A percentile compares a stretch with the other conserved stretches of the same genome.
Conservation (phyloP, 1,139 yeast genomes). For the Geotrichum phurueaensis region DNA sequence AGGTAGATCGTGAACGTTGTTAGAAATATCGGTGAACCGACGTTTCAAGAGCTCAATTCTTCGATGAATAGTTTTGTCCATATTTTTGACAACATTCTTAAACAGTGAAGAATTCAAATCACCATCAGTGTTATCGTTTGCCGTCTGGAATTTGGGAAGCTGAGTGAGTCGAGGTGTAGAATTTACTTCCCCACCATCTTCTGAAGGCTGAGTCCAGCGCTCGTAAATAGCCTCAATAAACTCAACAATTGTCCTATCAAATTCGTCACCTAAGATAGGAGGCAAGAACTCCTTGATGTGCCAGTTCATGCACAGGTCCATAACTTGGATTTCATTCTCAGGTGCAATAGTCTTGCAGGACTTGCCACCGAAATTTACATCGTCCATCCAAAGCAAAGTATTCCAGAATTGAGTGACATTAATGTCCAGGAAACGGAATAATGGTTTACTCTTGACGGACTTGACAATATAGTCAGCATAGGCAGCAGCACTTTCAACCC, state of each 20-base stretch:
- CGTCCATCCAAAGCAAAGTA: slow-evolving; percentile 88
- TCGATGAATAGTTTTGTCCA: slow-evolving; percentile 59
- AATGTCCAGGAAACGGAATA: slow-evolving; percentile 77
- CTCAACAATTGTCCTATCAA: slow-evolving; percentile 79
- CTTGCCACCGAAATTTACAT: slow-evolving; percentile 79
- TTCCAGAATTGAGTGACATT: slow-evolving; percentile 83
- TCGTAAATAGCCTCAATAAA: slow-evolving; percentile 67
- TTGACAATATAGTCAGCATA: slow-evolving; percentile 84
- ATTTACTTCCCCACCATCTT: slow-evolving; percentile 33
- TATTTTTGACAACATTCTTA: slow-evolving; percentile 37
- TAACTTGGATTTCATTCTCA: slow-evolving; percentile 50
- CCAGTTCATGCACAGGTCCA: slow-evolving; percentile 69
- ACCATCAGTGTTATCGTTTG: slow-evolving; percentile 22
- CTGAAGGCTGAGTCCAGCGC: slow-evolving; percentile 41
- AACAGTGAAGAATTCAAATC: slow-evolving; percentile 19
- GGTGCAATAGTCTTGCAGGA: slow-evolving; percentile 44
- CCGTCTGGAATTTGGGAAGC: slow-evolving; percentile 12
- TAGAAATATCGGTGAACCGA: slow-evolving; percentile 65
- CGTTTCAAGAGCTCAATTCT: slow-evolving; percentile 61
- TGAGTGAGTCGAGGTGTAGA: slow-evolving; percentile 13
- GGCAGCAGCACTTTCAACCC: slow-evolving; percentile 86
- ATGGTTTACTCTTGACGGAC: slow-evolving; percentile 71
- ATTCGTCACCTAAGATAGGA: slow-evolving; percentile 65
- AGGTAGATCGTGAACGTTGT: slow-evolving; percentile 55
- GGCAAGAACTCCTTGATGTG: slow-evolving; percentile 75